Conservation (phyloP, 768 basidiomycete species). For the Lentinula edodes region DNA sequence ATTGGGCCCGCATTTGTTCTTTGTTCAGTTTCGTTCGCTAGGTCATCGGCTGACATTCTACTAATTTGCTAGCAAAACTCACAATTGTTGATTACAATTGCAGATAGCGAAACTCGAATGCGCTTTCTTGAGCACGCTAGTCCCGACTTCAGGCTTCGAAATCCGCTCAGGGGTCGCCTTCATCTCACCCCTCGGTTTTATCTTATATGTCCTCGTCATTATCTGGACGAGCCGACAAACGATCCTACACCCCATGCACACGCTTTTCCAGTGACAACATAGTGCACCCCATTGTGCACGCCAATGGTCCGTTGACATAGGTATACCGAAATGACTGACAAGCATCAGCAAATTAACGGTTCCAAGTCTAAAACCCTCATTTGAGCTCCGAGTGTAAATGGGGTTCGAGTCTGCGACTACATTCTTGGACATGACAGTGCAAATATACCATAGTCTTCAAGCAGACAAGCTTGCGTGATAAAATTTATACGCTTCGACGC, state of each 20-base stretch:
- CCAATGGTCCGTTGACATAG: conserved; percentile 20
- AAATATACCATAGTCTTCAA: too few species aligned
- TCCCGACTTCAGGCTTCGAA: too few species aligned
- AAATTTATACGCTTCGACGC: too few species aligned
- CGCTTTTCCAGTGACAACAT: conserved; percentile 26
- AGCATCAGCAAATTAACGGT: conserved; percentile 21
- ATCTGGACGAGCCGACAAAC: conserved; percentile 3
- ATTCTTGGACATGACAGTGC: background rate
- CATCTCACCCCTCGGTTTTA: too few species aligned
- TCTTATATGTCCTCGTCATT: background rate
- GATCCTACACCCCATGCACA: conserved; percentile 23
- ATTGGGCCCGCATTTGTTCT: conserved; percentile 70
- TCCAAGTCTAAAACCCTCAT: too few species aligned
- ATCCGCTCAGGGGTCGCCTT: too few species aligned
- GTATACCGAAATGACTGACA: conserved; percentile 21
- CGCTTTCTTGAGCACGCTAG: too few species aligned
- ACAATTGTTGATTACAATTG: too few species aligned
- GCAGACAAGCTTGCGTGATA: too few species aligned
- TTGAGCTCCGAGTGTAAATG: too few species aligned
- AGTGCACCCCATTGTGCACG: conserved; percentile 22
- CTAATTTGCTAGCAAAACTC: background rate
- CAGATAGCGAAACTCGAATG: too few species aligned
- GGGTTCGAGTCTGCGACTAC: background rate
- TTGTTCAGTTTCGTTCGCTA: conserved; percentile 61
- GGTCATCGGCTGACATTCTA: conserved; percentile 29